Evolutionary conservation across 164 flowering plant genomes (phyloP), one percentile per base, ranked within the genome.

Genomic region (Macadamia integrifolia): DNA sequence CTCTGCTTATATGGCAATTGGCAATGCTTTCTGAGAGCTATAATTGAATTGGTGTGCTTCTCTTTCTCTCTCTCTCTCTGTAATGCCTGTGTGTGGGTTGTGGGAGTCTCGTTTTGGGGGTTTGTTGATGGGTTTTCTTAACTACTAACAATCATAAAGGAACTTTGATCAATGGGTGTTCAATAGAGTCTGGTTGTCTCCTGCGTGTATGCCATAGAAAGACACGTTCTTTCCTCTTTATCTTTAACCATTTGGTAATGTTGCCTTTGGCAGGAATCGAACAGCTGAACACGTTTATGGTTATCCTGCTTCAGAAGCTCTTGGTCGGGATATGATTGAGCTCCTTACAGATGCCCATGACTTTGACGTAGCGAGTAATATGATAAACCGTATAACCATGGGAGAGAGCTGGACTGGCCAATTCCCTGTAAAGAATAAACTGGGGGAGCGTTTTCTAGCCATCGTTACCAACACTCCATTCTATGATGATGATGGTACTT

Each of bases 321-420:
- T 90, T 13, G 97, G 98, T 30, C 79, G 77, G 68, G 81, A 84
- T 83, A 84, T 78, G 32, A 69, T 87, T 66, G 86, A 82, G 72
- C 84, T 95, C 17, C 67, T 95, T 15, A 66, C 71, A 9, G 94
- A 91, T 77, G 71, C 80, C 15, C 74, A 56, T 60, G 87, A 95
- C 77, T 60, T 48, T 65, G 71, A 62, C 3, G 46, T 77, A 18
- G 93, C 84, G 15, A 76, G 59, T 50, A 72, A 81, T 69, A 87
- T 95, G 44, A 58, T 86, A 3, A 67, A 70, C 31, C 87, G 86
- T 35, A 83, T 81, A 42, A 66, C 32, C 8, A 70, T 66, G 80
- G 98, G 98, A 31, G 91, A 91, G 80, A 82, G 79, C 62, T 95
- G 98, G 98, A 84, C 91, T 0, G 99, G 99, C 53, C 83, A 83